phyloP scores from a whole-genome alignment of 225 moss, liverwort and hornwort genomes.

The Straminergon stramineum region DNA sequence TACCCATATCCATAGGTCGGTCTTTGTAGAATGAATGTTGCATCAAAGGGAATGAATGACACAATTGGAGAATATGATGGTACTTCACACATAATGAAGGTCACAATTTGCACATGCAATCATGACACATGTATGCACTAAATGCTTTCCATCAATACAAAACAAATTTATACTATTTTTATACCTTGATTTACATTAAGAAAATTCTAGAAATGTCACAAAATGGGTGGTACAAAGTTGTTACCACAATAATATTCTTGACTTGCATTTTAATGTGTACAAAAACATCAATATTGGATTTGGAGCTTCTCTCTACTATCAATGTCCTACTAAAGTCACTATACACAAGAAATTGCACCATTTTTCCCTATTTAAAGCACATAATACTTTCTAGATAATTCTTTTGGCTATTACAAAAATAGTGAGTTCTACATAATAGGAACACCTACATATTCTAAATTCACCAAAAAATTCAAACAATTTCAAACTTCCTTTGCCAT shows the following conservation, averaged over 20 bases:
- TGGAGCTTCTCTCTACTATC: neutral
- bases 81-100: neutral
- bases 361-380: neutral
- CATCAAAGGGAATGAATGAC: neutral
- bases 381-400: neutral
- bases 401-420: neutral
- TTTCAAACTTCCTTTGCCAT: neutral
- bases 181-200: neutral
- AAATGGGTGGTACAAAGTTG: too few relatives aligned
- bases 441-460: fast-evolving
- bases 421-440: fast-evolving
- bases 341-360: neutral
- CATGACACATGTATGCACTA: neutral
- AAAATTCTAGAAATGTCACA: neutral
- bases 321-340: neutral
- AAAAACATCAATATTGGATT: neutral
- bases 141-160: neutral
- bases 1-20: fast-evolving
- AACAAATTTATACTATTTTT: neutral
- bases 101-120: neutral
- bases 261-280: neutral
- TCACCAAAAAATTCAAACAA: neutral
- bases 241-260: neutral
- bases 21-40: neutral
- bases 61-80: neutral